phyloP scores from a whole-genome alignment of 2,329 filamentous ascomycete genomes.

The Nannizziopsis arthrosporioides region DNA sequence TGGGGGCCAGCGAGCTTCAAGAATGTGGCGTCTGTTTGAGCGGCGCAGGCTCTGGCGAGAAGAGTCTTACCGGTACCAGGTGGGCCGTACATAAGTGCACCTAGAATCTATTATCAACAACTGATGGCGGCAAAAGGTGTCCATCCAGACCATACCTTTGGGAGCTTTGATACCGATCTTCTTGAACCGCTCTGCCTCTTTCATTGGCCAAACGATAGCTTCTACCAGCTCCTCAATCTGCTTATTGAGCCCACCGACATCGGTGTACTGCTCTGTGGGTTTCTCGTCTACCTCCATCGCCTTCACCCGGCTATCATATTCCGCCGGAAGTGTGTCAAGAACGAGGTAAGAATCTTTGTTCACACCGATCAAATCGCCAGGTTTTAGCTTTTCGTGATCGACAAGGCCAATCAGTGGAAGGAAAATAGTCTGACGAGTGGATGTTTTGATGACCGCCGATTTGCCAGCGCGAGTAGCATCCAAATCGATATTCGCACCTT shows the following conservation, averaged over 20 bases:
- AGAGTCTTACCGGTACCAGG: slow-evolving; percentile 41
- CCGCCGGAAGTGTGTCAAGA: slow-evolving; percentile 87
- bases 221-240: slow-evolving; percentile 98
- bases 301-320: slow-evolving; percentile 98
- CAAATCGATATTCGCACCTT: slow-evolving; percentile 96
- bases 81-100: slow-evolving; percentile 89
- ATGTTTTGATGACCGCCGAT: slow-evolving; percentile 98
- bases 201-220: slow-evolving; percentile 99
- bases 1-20: slow-evolving; percentile 96
- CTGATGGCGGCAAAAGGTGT: slow-evolving; percentile 9
- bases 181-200: slow-evolving; percentile 97
- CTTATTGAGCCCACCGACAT: slow-evolving; percentile 95
- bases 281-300: slow-evolving; percentile 99
- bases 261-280: slow-evolving; percentile 96
- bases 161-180: slow-evolving; percentile 99
- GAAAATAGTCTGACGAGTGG: slow-evolving; percentile 96
- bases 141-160: slow-evolving; percentile 57
- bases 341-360: slow-evolving; percentile 99
- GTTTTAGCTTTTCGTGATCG: slow-evolving; percentile 88
- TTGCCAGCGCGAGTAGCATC: slow-evolving; percentile 95
- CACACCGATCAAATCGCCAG: slow-evolving; percentile 90
- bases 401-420: slow-evolving; percentile 92
- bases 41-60: slow-evolving; percentile 87
- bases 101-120: slow-evolving; percentile 36
- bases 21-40: slow-evolving; percentile 96